phyloP scores from a whole-genome alignment of 2,329 filamentous ascomycete species.

The Elsinoe arachidis region DNA sequence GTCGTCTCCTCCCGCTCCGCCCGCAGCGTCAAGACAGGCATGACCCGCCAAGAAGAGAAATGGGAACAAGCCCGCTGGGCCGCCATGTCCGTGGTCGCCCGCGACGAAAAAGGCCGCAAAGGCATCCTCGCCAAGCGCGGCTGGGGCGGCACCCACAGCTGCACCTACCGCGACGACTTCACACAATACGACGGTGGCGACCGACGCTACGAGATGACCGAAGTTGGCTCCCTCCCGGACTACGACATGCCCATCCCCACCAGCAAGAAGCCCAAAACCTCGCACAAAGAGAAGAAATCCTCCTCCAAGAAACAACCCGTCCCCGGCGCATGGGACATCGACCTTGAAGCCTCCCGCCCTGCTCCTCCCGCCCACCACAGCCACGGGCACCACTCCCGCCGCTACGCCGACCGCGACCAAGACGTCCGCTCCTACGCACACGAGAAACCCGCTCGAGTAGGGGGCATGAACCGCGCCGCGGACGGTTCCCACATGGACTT shows the following conservation, averaged over 20 bases:
- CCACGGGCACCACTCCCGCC: conserved; percentile 33
- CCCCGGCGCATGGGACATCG: neutral
- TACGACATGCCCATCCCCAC: conserved; percentile 1
- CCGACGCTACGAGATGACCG: conserved; percentile 22
- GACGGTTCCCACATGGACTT: conserved; percentile 77
- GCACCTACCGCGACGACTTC: conserved; percentile 36
- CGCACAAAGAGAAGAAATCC: neutral
- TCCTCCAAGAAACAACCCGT: neutral
- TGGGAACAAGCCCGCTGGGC: conserved; percentile 24
- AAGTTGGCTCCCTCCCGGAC: conserved; percentile 18
- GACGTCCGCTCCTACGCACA: conserved; percentile 77
- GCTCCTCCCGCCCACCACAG: neutral
- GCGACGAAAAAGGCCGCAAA: conserved; percentile 37
- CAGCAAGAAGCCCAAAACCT: neutral
- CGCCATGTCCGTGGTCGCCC: conserved; percentile 34
- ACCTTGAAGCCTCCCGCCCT: conserved; percentile 4
- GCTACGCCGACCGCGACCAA: conserved; percentile 45
- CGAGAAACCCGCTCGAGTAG: conserved; percentile 78
- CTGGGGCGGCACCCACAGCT: conserved; percentile 35
- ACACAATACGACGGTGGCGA: conserved; percentile 28
- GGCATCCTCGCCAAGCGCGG: conserved; percentile 30
- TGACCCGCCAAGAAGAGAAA: conserved; percentile 1
- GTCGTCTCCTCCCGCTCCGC: conserved; percentile 63
- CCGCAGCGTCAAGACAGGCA: conserved; percentile 69
- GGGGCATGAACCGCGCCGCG: conserved; percentile 73